Evolutionary conservation across 208 protist species (phyloP), one percentile per base, ranked within the genome.

Genomic region (Kentomonas sorsogonicus): DNA sequence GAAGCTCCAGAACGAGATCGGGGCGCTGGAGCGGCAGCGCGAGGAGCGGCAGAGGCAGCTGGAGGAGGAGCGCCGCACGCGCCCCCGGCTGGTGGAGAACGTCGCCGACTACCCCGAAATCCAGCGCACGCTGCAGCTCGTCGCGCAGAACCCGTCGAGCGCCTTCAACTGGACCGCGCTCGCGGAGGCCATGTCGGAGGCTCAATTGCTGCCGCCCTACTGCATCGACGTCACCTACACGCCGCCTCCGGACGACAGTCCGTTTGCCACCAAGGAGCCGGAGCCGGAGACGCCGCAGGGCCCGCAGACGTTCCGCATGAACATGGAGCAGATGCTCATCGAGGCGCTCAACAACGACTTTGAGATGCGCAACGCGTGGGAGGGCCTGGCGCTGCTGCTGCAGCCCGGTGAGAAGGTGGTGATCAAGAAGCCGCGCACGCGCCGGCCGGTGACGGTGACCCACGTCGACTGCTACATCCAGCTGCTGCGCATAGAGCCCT

Each of bases 131-230:
- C 22, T 66, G 20, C 0, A 20, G 34, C 43, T 66, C 15, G 2
- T 66, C 26, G 53, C 2, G 16, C 23, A 30, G 23, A 60, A 52
- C 25, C 25, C 51, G 5, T 39, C 23, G 2, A 66, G 60, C 36
- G 36, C 60, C 25, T 66, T 46, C 52, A 66, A 66, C 51, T 66
- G 60, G 60, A 52, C 53, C n/a, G 48, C 59, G 36, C 36, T 66
- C 20, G 60, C 60, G 26, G 60, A 66, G 45, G 38, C 60, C 23
- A 55, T 66, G 50, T 66, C 60, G 10, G 60, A 66, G 36, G 52
- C 50, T 29, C 60, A 66, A 44, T 45, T 66, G 30, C 44, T 66
- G 25, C 60, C 60, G 20, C 60, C 60, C 10, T 43, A 39, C 36
- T 13, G n/a, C 29, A 31, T 66, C 9, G 29, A 16, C 7, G 60